Evolutionary conservation across 345 rosid genomes (phyloP), one percentile per base, ranked within the genome.

Genomic region (Theobroma cacao): DNA sequence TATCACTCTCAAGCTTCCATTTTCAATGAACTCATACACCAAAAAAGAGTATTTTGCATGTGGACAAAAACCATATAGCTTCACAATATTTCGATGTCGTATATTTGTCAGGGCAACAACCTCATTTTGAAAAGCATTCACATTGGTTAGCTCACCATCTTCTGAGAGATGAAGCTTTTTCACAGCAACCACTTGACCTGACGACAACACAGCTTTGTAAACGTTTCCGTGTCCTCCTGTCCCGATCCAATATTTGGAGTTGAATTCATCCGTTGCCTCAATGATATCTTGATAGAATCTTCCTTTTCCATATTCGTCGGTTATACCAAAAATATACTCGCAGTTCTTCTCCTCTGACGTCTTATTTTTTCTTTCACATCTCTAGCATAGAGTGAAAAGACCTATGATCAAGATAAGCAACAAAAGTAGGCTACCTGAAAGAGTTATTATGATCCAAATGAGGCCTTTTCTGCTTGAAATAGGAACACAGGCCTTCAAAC

Each of bases 1-100:
- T 50, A 26, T 67, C 79, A 45, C 71, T 75, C 15, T 14, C 61
- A 84, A 70, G 77, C 86, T 84, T n/a, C 84, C 86, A 20, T 8
- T 80, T 45, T 78, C 75, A 13, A 84, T 18, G 56, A 38, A 84
- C 71, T 84, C 80, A 48, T 71, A 80, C 11, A 80, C 79, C 74
- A 80, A 30, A 48, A 80, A 74, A 15, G 78, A 20, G 5, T 80
- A 70, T 5, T 20, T 45, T 53, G 24, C 65, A 31, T 28, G 64
- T 1, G 64, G 20, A 40, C 80, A 77, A 24, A 78, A 84, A 15
- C 67, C n/a, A n/a, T n/a, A n/a, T n/a, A n/a, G n/a, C n/a, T n/a
- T n/a, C n/a, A n/a, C n/a, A n/a, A n/a, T n/a, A n/a, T n/a, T n/a
- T n/a, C n/a, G n/a, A n/a, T n/a, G n/a, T n/a, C n/a, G 71, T 3